These are phyloP conservation scores for Leccinum variabile DNA, from an alignment of 1,284 basidiomycete species.

Conservation along the genomic window DNA sequence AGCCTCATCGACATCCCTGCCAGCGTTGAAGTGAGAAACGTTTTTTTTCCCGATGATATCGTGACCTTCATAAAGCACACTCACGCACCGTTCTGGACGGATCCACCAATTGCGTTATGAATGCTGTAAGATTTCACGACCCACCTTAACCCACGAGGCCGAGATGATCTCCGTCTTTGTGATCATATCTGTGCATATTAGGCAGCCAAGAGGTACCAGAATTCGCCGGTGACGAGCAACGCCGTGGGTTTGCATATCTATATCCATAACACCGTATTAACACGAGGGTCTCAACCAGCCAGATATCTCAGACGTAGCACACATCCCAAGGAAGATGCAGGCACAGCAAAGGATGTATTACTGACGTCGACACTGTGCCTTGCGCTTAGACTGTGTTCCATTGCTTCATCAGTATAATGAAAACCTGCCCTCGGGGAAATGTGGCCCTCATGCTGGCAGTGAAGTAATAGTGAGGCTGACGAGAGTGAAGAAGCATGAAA, in stretches of 20 bases:
- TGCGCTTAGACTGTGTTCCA: conserved; percentile 22
- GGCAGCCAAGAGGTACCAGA: conserved; percentile 10
- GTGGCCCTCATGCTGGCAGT: conserved; percentile 13
- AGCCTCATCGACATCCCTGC: not conserved
- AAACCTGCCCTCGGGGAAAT: conserved; percentile 25
- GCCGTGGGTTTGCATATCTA: conserved; percentile 12
- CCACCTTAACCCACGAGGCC: conserved; percentile 36
- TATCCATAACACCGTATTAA: conserved; percentile 8
- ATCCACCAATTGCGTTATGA: conserved; percentile 18
- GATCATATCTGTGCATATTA: conserved; percentile 13
- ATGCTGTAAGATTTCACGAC: conserved; percentile 21
- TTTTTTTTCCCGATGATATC: not conserved
- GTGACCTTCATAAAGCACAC: conserved; percentile 1
- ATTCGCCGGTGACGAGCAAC: conserved; percentile 10
- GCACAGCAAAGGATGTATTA: conserved; percentile 11
- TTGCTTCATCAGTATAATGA: conserved; percentile 32
- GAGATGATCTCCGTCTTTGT: conserved; percentile 29
- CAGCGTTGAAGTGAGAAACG: not conserved
- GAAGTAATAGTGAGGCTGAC: conserved; percentile 9
- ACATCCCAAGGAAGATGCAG: conserved; percentile 19
- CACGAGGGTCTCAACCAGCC: conserved; percentile 13
- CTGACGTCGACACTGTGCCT: conserved; percentile 13
- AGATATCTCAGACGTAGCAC: conserved; percentile 7
- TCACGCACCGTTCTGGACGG: conserved; percentile 1
- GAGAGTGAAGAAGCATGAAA: conserved; percentile 18